Percentiles rank a stretch among this genome's conserved stretches.
Conservation (phyloP, 768 basidiomycete species). For the Solioccasus polychromus region DNA sequence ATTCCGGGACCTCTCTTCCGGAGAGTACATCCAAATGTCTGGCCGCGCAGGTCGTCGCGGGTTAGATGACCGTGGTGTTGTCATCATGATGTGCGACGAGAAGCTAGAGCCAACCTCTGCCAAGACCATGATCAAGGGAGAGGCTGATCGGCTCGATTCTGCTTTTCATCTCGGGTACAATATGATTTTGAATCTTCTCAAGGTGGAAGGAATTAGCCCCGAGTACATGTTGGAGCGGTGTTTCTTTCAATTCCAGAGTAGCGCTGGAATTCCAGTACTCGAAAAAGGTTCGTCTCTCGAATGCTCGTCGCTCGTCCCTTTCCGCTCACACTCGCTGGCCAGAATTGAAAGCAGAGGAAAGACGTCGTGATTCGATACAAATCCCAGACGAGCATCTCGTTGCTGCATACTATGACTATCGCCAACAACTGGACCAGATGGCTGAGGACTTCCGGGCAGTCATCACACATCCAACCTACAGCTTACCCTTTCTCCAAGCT, state of each 20-base stretch:
- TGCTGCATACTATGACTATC: conserved; percentile 86
- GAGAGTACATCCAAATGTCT: conserved; percentile 99
- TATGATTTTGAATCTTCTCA: conserved; percentile 97
- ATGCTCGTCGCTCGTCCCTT: neutral
- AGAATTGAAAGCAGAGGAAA: conserved; percentile 81
- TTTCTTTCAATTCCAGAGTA: conserved; percentile 99
- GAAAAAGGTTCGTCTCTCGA: conserved; percentile 64
- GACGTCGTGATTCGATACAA: conserved; percentile 54
- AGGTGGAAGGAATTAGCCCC: conserved; percentile 97
- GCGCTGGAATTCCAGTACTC: conserved; percentile 78
- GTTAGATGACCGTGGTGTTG: conserved; percentile 96
- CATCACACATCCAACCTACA: conserved; percentile 92
- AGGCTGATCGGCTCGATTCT: conserved; percentile 94
- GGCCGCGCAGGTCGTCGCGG: conserved; percentile 97
- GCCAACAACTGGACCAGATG: conserved; percentile 92
- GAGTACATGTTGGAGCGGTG: conserved; percentile 97
- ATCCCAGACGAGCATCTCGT: conserved; percentile 84
- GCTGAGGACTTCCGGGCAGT: conserved; percentile 85
- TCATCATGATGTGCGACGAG: conserved; percentile 99
- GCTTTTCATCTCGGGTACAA: conserved; percentile 99
- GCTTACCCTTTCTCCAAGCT: conserved; percentile 89
- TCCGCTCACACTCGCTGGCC: conserved; percentile 7
- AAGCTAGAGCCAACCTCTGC: conserved; percentile 91
- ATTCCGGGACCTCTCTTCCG: conserved; percentile 88
- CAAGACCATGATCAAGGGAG: conserved; percentile 97